Evolutionary conservation across 2,329 filamentous ascomycete genomes (phyloP).

Genomic region (Sclerotinia borealis): DNA sequence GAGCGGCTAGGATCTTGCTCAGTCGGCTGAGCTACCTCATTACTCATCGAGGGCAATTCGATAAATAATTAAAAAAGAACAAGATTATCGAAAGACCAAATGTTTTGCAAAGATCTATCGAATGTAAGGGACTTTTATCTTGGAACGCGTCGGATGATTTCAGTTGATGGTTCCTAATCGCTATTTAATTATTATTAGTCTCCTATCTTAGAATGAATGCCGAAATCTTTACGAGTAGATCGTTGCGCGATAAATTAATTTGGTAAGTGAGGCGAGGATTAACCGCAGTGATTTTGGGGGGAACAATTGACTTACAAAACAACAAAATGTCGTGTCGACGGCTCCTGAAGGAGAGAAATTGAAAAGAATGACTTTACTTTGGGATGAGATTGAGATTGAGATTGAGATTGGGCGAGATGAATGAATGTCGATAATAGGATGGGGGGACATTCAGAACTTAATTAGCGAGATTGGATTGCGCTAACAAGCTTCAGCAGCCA

Average conservation of each 20-base stretch:
- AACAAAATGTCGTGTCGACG: constrained; percentile 10
- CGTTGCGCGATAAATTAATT: constrained; percentile 3
- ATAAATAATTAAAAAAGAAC: constrained; percentile 15
- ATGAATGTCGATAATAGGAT: constrained; percentile 12
- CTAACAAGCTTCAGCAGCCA: constrained; percentile 8
- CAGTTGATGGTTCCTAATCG: constrained; percentile 11
- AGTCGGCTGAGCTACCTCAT: constrained; percentile 33
- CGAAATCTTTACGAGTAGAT: not conserved
- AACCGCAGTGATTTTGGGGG: not conserved
- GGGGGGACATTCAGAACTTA: constrained; percentile 7
- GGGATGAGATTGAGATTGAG: too few relatives aligned
- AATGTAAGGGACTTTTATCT: constrained; percentile 14
- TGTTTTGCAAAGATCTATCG: constrained; percentile 4
- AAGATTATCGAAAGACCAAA: constrained; percentile 8
- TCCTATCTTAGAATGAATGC: constrained; percentile 5
- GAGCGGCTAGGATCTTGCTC: constrained; percentile 32
- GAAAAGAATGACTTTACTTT: constrained; percentile 8
- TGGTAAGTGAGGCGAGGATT: not conserved
- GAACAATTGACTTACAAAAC: constrained; percentile 10
- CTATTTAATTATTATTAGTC: constrained; percentile 5
- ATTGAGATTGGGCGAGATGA: constrained; percentile 7
- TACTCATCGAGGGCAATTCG: constrained; percentile 35
- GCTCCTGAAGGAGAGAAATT: constrained; percentile 13
- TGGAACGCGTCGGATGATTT: constrained; percentile 21
- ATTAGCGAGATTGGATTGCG: constrained; percentile 15